Evolutionary conservation across 495 filamentous ascomycete species (phyloP).

Genomic region (Xylaria castorea): DNA sequence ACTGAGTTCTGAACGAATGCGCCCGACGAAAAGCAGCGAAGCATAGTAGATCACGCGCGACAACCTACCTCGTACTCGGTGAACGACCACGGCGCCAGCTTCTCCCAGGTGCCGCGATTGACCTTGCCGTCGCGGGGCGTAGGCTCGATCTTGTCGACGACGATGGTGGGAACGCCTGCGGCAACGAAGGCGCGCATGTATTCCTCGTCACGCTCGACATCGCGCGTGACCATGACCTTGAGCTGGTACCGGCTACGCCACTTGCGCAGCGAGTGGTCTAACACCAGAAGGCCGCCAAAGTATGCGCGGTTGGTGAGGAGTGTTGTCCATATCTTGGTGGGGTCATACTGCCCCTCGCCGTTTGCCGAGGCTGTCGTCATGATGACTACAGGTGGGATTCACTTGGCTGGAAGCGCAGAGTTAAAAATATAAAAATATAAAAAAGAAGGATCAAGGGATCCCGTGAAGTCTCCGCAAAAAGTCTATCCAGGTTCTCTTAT

Average conservation of each 20-base stretch:
- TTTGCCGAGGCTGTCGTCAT: constrained; percentile 24
- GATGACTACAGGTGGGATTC: not conserved
- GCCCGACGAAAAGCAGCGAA: constrained; percentile 7
- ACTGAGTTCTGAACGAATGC: constrained; percentile 10
- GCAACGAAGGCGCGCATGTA: constrained; percentile 49
- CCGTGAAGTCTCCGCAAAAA: not conserved
- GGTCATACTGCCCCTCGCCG: constrained; percentile 35
- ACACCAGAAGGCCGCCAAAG: constrained; percentile 47
- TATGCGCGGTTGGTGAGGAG: constrained; percentile 49
- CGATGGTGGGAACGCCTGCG: constrained; percentile 49
- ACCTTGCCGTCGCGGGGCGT: constrained; percentile 47
- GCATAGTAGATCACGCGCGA: constrained; percentile 1
- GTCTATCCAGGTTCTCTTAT: not conserved
- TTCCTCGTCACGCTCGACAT: constrained; percentile 47
- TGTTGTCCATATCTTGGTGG: constrained; percentile 51
- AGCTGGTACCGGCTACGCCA: constrained; percentile 46
- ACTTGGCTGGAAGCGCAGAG: not conserved
- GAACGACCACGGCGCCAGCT: constrained; percentile 50
- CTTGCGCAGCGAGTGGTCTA: constrained; percentile 47
- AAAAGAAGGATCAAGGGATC: not conserved
- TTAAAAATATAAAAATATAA: not conserved
- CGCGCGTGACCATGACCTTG: constrained; percentile 49
- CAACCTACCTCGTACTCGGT: constrained; percentile 48
- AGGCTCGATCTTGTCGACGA: constrained; percentile 49
- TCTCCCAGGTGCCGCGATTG: constrained; percentile 52